Conservation (phyloP, 495 filamentous ascomycete species). For the Xylaria acuta region DNA sequence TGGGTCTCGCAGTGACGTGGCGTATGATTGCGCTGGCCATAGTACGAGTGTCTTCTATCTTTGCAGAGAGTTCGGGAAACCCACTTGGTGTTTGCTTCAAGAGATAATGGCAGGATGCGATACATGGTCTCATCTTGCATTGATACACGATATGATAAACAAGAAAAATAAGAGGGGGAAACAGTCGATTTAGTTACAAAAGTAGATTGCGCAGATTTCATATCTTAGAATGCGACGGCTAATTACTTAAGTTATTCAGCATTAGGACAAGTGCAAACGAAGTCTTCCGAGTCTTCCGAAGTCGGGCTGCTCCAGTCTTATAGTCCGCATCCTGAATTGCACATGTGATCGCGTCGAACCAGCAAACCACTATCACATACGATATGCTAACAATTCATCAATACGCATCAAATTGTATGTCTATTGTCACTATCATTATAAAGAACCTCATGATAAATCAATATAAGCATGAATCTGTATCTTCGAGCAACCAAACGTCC, state of each 20-base stretch:
- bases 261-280: neutral
- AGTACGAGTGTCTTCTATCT: neutral
- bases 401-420: neutral
- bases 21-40: neutral
- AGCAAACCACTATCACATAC: neutral
- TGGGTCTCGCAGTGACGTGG: neutral
- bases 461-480: neutral
- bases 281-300: neutral
- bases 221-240: neutral
- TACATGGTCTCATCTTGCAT: neutral
- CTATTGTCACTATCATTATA: neutral
- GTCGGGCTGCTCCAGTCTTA: constrained; percentile 6
- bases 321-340: too few relatives aligned
- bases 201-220: neutral
- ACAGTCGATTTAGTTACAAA: neutral
- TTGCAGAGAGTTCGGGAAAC: neutral
- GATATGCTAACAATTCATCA: neutral
- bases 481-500: neutral
- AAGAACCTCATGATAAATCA: neutral
- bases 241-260: neutral
- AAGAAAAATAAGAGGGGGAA: too few relatives aligned
- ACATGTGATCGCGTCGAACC: neutral
- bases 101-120: neutral
- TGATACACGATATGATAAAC: neutral
- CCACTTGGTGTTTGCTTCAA: neutral